Percentiles rank a stretch among this genome's conserved stretches.
These are phyloP conservation scores for Chenopodium quinoa DNA, from an alignment of 148 eudicot species.

Conservation along the genomic window DNA sequence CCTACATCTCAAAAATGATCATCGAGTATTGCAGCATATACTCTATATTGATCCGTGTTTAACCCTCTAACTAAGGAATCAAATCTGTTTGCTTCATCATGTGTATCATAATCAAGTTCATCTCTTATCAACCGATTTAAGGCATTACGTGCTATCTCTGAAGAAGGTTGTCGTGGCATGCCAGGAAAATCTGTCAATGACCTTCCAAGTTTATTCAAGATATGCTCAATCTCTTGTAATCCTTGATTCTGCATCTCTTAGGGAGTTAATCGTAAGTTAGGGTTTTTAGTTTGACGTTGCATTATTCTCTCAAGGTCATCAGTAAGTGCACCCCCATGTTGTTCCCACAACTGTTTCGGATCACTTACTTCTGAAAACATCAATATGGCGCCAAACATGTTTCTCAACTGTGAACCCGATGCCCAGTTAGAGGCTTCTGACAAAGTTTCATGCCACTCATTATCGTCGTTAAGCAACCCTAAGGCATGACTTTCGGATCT, in stretches of 20 bases:
- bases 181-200: neutral
- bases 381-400: slow-evolving; percentile 2
- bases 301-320: no score
- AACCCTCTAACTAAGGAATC: no score
- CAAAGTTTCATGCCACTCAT: neutral
- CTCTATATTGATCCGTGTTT: neutral
- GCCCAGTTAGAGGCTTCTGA: neutral
- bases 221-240: neutral
- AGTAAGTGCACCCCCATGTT: no score
- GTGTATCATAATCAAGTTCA: neutral
- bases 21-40: neutral
- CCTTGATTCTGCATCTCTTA: neutral
- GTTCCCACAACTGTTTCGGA: no score
- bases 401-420: neutral
- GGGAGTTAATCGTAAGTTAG: no score
- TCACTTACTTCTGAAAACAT: slow-evolving; percentile 10
- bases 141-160: no score
- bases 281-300: no score
- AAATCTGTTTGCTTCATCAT: neutral
- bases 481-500: neutral
- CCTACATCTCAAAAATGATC: neutral
- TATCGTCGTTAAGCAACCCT: neutral
- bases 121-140: neutral
- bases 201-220: neutral
- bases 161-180: neutral